Conservation (phyloP, 345 rosid species). For the Eucalyptus viminalis region DNA sequence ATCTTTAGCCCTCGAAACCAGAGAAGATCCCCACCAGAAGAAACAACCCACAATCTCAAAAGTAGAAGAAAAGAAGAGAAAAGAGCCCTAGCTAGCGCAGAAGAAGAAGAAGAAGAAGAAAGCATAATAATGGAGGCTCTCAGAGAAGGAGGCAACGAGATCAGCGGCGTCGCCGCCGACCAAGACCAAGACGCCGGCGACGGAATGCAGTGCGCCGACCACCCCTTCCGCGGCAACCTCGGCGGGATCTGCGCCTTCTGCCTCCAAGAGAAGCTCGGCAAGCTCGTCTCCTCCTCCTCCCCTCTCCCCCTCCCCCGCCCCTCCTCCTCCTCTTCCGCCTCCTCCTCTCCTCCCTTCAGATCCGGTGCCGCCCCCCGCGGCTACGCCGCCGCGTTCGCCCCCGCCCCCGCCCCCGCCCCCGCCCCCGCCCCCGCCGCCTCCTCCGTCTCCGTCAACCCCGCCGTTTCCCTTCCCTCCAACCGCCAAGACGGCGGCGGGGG, state of each 20-base stretch:
- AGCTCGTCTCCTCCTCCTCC: conserved; percentile 84
- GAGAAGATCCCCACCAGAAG: not conserved
- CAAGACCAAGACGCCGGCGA: conserved; percentile 48
- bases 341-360: conserved; percentile 82
- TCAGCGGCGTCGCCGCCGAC: conserved; percentile 25
- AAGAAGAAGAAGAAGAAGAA: not conserved
- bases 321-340: conserved; percentile 17
- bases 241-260: conserved; percentile 99
- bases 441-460: not conserved
- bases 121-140: not conserved
- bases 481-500: not conserved
- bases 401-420: not conserved
- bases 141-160: not conserved
- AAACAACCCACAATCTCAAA: not conserved
- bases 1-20: not conserved
- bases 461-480: not conserved
- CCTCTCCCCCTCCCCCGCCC: conserved; percentile 46
- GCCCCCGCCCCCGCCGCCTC: not conserved
- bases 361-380: conserved; percentile 34
- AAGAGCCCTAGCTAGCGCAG: not conserved
- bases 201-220: conserved; percentile 76
- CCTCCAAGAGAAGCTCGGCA: conserved; percentile 95
- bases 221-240: conserved; percentile 68
- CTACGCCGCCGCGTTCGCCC: not conserved
- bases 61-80: not conserved